Evolutionary conservation across 169 alveolate genomes (phyloP), one percentile per base, ranked within the genome.

Genomic region (Perkinsus marinus): DNA sequence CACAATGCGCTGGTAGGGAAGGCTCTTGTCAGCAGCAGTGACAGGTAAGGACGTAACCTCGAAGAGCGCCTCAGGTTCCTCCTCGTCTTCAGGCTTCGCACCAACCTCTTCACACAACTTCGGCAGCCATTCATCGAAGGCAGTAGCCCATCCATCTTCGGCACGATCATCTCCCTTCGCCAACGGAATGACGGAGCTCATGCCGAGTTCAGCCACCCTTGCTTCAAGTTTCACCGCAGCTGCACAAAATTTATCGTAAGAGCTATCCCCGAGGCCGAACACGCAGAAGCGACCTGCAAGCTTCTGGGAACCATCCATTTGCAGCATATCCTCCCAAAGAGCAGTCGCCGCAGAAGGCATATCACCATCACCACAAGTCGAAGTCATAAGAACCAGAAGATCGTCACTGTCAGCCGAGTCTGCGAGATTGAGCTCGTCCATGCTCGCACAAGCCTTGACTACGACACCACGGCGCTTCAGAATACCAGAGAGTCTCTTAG

Each of bases 191-290:
- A 93, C 93, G 68, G 95, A 93, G n/a, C 43, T 46, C 57, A 94
- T 95, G 22, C 96, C 96, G 91, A 94, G 92, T 39, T 93, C 93
- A 39, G 92, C 91, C 36, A 94, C 91, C 36, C 91, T 92, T 39
- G 89, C 92, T 39, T 94, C 96, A 92, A 94, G 92, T 38, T 92
- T 91, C 57, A 90, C 91, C 89, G 96, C 96, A 5, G 96, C 95
- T 69, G 93, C 94, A 79, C 93, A 92, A 93, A 94, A 94, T 90
- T 91, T 92, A 39, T 91, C 95, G 90, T 94, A 94, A 92, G 93
- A 93, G 89, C 94, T 91, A 46, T 94, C 96, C 22, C 96, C 96
- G 9, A 94, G 93, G 34, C 96, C 96, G 92, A 94, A 94, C 43
- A 94, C 79, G 34, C 79, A 34, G 47, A 2, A 91, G 89, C 36